A percentile compares a stretch with the other conserved stretches of the same genome.
phyloP scores from a whole-genome alignment of 805 yeast genomes.

The Candida golubevii region DNA sequence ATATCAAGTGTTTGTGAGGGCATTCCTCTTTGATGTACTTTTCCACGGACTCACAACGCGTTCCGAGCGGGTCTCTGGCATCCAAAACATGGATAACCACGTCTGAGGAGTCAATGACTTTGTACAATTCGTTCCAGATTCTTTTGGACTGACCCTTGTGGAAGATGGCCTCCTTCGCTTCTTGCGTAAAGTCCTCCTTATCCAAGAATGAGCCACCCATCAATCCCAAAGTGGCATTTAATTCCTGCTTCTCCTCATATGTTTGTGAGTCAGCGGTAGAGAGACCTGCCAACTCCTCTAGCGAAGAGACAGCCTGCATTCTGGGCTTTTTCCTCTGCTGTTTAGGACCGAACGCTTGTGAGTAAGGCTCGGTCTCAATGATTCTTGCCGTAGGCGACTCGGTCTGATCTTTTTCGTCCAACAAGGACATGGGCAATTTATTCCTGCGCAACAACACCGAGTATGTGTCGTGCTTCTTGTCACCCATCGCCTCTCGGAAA shows the following conservation, averaged over 20 bases:
- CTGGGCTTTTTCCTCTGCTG: slow-evolving; percentile 90
- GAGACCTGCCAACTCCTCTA: slow-evolving; percentile 69
- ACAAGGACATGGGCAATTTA: slow-evolving; percentile 90
- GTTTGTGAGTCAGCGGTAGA: slow-evolving; percentile 54
- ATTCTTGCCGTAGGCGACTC: slow-evolving; percentile 77
- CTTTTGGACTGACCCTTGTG: slow-evolving; percentile 97
- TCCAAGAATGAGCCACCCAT: slow-evolving; percentile 61
- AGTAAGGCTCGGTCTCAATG: slow-evolving; percentile 82
- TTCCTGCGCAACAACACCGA: slow-evolving; percentile 85
- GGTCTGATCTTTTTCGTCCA: slow-evolving; percentile 78
- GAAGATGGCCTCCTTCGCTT: slow-evolving; percentile 93
- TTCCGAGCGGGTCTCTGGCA: slow-evolving; percentile 96
- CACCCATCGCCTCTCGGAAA: slow-evolving; percentile 91
- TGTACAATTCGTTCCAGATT: slow-evolving; percentile 96
- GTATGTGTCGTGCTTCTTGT: slow-evolving; percentile 72
- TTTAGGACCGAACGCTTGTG: slow-evolving; percentile 87
- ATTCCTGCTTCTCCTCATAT: slow-evolving; percentile 72
- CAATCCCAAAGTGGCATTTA: slow-evolving; percentile 70
- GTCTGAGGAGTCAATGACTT: slow-evolving; percentile 96
- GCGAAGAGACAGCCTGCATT: slow-evolving; percentile 61
- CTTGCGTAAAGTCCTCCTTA: slow-evolving; percentile 80
- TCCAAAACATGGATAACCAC: slow-evolving; percentile 94
- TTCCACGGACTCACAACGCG: slow-evolving; percentile 90
- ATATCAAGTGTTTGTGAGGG: slow-evolving; percentile 93
- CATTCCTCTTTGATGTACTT: slow-evolving; percentile 90